Conservation (phyloP, 2,329 filamentous ascomycete genomes). For the Cercospora berteroae region DNA sequence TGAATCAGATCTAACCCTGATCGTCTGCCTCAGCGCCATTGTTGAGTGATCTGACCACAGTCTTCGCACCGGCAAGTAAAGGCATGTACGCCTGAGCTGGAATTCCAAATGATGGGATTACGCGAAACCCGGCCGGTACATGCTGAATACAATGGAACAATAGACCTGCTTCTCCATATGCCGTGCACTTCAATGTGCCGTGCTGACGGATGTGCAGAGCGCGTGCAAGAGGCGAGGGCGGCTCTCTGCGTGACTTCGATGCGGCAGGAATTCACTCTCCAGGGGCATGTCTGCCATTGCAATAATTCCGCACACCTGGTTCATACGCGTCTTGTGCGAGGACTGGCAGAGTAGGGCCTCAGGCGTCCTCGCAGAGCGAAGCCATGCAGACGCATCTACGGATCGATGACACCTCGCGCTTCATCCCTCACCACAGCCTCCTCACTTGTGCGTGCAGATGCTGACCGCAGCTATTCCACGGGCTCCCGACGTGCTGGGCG, state of each 20-base stretch:
- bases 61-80: neutral
- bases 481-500: neutral
- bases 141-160: neutral
- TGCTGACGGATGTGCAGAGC: neutral
- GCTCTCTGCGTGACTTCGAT: neutral
- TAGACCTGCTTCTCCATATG: neutral
- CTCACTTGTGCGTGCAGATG: neutral
- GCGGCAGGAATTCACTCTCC: neutral
- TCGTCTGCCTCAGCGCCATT: neutral
- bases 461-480: neutral
- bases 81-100: neutral
- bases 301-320: neutral
- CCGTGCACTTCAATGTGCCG: neutral
- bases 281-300: neutral
- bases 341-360: neutral
- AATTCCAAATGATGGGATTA: neutral
- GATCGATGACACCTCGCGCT: neutral
- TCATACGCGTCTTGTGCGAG: neutral
- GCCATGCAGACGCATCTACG: neutral
- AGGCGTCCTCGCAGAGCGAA: neutral
- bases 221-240: neutral
- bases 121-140: neutral
- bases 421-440: neutral
- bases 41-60: neutral
- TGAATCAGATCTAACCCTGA: neutral